Evolutionary conservation across 306 rosid genomes (phyloP).

Genomic region (Vigna hirtella): DNA sequence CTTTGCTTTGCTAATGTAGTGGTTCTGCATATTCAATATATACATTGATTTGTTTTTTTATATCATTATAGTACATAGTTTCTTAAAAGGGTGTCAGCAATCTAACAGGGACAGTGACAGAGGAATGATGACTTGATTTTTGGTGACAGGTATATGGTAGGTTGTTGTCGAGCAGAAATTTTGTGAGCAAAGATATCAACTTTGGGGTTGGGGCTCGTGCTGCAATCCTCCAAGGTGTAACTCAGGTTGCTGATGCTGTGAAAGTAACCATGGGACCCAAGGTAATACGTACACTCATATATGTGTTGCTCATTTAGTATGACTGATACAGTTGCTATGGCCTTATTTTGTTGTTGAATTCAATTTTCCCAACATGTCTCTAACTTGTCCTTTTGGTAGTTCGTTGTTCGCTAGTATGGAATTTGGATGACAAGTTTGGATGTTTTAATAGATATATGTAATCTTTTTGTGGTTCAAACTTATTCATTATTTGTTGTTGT

Average conservation of each 20-base stretch:
- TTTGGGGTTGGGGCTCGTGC: slow-evolving; percentile 94
- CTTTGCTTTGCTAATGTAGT: neutral
- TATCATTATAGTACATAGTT: neutral
- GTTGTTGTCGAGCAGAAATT: slow-evolving; percentile 61
- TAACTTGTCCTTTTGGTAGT: neutral
- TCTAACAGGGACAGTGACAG: neutral
- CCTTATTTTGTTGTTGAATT: slow-evolving; percentile 1
- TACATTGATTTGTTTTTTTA: neutral
- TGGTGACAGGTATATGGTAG: slow-evolving; percentile 56
- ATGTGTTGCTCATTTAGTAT: neutral
- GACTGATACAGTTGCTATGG: neutral
- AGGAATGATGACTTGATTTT: neutral
- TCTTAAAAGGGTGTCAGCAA: neutral
- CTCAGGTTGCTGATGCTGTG: slow-evolving; percentile 95
- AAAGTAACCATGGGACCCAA: slow-evolving; percentile 99
- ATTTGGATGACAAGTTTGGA: slow-evolving; percentile 8
- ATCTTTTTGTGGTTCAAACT: neutral
- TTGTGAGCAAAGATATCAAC: slow-evolving; percentile 80
- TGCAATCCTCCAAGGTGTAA: slow-evolving; percentile 84
- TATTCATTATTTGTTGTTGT: slow-evolving; percentile 1
- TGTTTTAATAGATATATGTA: neutral
- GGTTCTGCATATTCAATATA: slow-evolving; percentile 9
- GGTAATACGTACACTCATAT: slow-evolving; percentile 47
- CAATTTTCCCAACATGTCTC: neutral
- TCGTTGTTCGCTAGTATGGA: slow-evolving; percentile 18